A percentile compares a stretch with the other conserved stretches of the same genome.
phyloP scores from a whole-genome alignment of 176 grass and related monocot species.

The Tuctoria greenei region DNA sequence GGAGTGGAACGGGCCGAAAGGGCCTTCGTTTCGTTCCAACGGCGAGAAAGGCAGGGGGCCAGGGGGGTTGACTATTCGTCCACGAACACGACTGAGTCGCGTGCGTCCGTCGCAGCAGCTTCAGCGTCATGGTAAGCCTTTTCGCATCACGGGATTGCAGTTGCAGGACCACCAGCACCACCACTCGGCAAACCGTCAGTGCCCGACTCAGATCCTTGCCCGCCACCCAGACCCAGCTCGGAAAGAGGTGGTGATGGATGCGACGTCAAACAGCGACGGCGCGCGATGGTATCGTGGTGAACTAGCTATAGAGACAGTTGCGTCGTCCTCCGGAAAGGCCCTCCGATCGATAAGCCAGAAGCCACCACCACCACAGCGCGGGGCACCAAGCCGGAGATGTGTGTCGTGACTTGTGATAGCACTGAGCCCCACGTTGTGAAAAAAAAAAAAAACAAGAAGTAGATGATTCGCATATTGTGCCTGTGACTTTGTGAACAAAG shows the following conservation, averaged over 20 bases:
- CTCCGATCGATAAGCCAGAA: slow-evolving; percentile 24
- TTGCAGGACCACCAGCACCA: too few relatives aligned
- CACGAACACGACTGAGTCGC: too few relatives aligned
- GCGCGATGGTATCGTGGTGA: too few relatives aligned
- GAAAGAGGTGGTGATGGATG: neutral
- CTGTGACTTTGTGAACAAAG: neutral
- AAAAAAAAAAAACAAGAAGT: neutral
- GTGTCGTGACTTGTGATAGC: neutral
- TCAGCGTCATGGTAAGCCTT: too few relatives aligned
- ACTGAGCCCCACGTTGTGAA: neutral
- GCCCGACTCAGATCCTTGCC: neutral
- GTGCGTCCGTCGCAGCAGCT: too few relatives aligned
- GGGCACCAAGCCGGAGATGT: neutral
- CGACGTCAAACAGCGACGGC: neutral
- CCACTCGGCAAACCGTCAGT: too few relatives aligned
- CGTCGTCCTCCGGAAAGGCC: neutral
- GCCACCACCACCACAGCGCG: neutral
- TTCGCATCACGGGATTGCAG: too few relatives aligned
- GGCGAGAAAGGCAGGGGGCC: too few relatives aligned
- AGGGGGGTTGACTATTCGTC: too few relatives aligned
- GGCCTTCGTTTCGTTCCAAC: too few relatives aligned
- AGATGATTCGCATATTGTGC: slow-evolving; percentile 20
- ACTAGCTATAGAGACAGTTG: neutral
- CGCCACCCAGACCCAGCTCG: neutral
- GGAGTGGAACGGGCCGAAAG: too few relatives aligned